Conservation (phyloP, 345 rosid species). For the Brassica carinata region DNA sequence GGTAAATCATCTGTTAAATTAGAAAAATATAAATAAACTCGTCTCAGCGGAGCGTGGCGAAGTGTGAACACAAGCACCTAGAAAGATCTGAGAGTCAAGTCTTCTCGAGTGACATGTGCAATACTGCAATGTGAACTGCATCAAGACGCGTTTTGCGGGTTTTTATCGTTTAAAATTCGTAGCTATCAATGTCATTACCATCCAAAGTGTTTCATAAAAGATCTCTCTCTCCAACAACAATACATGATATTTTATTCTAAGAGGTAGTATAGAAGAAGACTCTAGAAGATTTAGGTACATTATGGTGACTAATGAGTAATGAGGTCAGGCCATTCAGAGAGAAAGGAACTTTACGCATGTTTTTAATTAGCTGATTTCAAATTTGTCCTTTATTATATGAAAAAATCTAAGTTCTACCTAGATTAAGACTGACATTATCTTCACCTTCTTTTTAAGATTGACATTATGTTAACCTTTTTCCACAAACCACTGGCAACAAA, state of each 20-base stretch:
- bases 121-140: conserved; percentile 27
- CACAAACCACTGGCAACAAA: neutral
- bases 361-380: neutral
- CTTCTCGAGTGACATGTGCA: conserved; percentile 32
- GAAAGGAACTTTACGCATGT: conserved; percentile 12
- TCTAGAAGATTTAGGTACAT: conserved; percentile 29
- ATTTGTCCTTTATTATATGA: neutral
- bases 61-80: conserved; percentile 32
- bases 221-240: conserved; percentile 6
- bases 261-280: conserved; percentile 17
- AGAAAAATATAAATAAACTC: neutral
- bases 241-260: conserved; percentile 8
- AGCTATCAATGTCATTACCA: conserved; percentile 11
- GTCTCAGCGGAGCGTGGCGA: conserved; percentile 18
- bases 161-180: conserved; percentile 15
- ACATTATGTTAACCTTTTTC: neutral
- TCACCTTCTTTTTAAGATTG: conserved; percentile 1
- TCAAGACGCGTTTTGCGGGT: conserved; percentile 34
- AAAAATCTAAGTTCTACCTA: conserved; percentile 6
- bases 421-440: conserved; percentile 11
- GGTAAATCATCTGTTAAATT: neutral
- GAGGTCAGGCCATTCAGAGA: neutral
- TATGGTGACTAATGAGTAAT: neutral
- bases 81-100: conserved; percentile 38
- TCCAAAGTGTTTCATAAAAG: conserved; percentile 18